phyloP scores from a whole-genome alignment of 257 asterid genomes.

The Solanum acaule region DNA sequence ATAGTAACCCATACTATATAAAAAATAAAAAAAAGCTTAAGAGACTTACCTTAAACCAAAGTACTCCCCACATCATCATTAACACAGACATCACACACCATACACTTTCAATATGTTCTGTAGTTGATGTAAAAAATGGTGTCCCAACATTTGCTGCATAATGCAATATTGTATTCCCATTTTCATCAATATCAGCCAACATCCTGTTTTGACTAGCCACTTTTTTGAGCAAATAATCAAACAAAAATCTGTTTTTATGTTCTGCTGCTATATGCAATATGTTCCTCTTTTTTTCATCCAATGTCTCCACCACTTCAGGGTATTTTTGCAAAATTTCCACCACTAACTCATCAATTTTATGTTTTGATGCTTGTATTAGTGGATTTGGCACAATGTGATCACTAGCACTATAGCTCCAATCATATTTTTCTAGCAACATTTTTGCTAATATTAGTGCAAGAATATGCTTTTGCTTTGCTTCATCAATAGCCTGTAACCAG shows the following conservation, averaged over 20 bases:
- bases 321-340: not conserved
- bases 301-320: not conserved
- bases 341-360: not conserved
- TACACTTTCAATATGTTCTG: not conserved
- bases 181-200: not conserved
- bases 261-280: not conserved
- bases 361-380: not conserved
- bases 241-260: not conserved
- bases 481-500: not conserved
- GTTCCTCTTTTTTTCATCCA: not conserved
- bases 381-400: not conserved
- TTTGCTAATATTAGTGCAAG: not conserved
- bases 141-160: not conserved
- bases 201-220: not conserved
- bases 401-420: not conserved
- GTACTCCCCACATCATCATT: slow-evolving; percentile 2
- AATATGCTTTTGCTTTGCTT: slow-evolving; percentile 4
- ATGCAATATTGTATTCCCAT: slow-evolving; percentile 9
- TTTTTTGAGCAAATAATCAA: not conserved
- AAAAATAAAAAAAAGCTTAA: accelerated
- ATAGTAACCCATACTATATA: not conserved
- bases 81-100: not conserved
- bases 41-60: not conserved
- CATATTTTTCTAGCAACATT: not conserved
- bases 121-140: not conserved